Base-by-base conservation (phyloP, 1,139 yeast genomes). In the Hyphopichia fennica region DNA sequence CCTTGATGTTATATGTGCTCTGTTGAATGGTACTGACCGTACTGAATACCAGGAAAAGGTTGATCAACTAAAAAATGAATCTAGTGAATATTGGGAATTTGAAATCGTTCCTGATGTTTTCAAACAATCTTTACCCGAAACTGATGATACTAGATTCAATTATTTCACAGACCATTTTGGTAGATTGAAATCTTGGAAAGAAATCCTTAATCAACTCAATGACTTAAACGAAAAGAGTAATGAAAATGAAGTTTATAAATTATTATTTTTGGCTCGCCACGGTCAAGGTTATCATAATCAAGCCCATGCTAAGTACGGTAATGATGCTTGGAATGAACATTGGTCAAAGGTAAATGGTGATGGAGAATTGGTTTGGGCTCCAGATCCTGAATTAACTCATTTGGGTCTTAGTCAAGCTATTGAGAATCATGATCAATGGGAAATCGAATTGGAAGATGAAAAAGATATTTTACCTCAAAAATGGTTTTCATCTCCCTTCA, bases 271-370 rank as follows among this genome's bases (percentile, higher is more conserved):
- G 34, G 75, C 76, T 15, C 65, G 79, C 46, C 79, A 73, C 43
- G 77, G 77, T 3, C 75, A 72, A 49, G 78, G 78, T 3, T 71
- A 48, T 52, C 79, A 73, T 51, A 73, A 73, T 50, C 50, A 71
- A 46, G 77, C 75, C 35, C 74, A 72, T 47, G 41, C 61, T 15
- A 59, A 62, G 44, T 72, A 72, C 44, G 78, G 78, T 2, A 65
- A 72, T 40, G 57, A 65, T 31, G 69, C 54, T 2, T 73, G 79
- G 79, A 69, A 72, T 45, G 63, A 61, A 20, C 51, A 72, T 47
- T 73, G 77, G 75, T 66, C 72, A 37, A 68, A 63, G 41, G 48
- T 68, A 38, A 63, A 60, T 40, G 76, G 77, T 1, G 77, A 73
- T 48, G 78, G 75, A 7, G 61, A 65, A 31, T 58, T 68, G 8